Evolutionary conservation across 768 basidiomycete species (phyloP).

Genomic region (Russula sp.): DNA sequence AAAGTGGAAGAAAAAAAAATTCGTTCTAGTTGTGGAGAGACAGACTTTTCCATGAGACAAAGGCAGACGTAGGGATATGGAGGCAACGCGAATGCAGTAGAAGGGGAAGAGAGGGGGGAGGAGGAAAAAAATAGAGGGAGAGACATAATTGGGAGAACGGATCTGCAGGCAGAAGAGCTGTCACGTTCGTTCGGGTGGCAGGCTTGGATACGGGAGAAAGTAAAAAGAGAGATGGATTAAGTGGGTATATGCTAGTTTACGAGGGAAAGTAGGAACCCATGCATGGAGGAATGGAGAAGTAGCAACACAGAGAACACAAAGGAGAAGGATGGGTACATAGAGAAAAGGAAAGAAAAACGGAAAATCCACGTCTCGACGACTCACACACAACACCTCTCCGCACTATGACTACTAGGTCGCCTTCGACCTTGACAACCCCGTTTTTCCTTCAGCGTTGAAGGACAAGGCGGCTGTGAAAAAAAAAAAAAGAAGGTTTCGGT

Average conservation of each 20-base stretch:
- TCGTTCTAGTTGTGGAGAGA: not conserved
- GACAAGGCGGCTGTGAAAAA: slow-evolving; percentile 4
- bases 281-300: not conserved
- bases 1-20: too few species aligned
- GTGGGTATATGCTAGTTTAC: slow-evolving; percentile 11
- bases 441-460: slow-evolving; percentile 2
- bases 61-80: not conserved
- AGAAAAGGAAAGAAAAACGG: not conserved
- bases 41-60: not conserved
- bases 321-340: not conserved
- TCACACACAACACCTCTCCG: not conserved
- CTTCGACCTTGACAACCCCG: not conserved
- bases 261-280: not conserved
- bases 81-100: not conserved
- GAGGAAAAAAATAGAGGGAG: too few species aligned
- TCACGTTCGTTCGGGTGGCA: not conserved
- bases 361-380: slow-evolving; percentile 3
- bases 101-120: not conserved
- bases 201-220: not conserved
- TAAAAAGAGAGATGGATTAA: not conserved
- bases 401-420: not conserved
- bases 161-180: not conserved
- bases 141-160: too few species aligned
- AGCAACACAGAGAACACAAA: not conserved
- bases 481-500: not conserved